Evolutionary conservation across 1,284 basidiomycete species (phyloP), one percentile per base, ranked within the genome.

Genomic region (Melampsora larici-populina): DNA sequence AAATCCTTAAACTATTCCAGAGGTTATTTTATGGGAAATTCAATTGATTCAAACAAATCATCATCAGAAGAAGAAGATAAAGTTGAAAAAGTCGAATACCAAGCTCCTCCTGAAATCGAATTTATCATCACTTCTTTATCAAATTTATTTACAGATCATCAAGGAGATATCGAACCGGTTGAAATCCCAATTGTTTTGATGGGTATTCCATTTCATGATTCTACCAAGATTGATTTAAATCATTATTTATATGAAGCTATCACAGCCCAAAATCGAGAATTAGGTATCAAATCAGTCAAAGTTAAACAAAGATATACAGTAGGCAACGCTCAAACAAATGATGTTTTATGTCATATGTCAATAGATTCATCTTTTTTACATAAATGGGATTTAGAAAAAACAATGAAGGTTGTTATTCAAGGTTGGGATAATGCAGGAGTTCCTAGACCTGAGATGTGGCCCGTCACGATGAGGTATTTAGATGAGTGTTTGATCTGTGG

Each of bases 401-500:
- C 63, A 6, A 64, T 64, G 63, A 64, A 64, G 18, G 26, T 64
- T 7, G 18, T 21, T 18, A 40, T 64, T 36, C 63, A 64, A 64
- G 63, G 63, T 21, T 64, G 63, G 63, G 33, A 64, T 29, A 64
- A 64, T 36, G 29, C 6, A 4, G 63, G 63, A 11, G 36, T 40
- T 1, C 63, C 63, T 21, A 29, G 29, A 21, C 36, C 63, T 21
- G 63, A 31, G 29, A 31, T 64, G 29, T 64, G 63, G 63, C 63
- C 63, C 1, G 63, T 64, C 4, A 64, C 26, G 9, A 64, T 64
- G 63, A 21, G 63, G 7, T 40, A 64, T 36, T 8, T 64, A 18
- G 63, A 64, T 29, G 63, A 64, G 33, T 64, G 63, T 36, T 36
- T 64, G 13, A n/a, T 33, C 1, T 64, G 63, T 64, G 63, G 63